phyloP scores from a whole-genome alignment of 176 grass and related monocot species.

The Hordeum vulgare region DNA sequence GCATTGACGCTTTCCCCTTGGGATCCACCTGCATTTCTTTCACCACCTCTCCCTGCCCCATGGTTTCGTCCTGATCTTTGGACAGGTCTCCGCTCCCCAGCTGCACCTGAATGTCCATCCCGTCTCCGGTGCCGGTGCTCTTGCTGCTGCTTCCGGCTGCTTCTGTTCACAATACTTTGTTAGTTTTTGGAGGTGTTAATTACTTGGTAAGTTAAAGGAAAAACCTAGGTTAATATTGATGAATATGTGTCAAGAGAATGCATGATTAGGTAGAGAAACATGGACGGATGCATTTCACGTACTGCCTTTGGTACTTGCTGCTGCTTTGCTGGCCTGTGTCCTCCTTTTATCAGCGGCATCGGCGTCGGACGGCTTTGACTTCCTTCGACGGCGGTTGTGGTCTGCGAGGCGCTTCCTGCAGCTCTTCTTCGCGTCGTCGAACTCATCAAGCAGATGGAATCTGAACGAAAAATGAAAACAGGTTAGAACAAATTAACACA shows the following conservation, averaged over 20 bases:
- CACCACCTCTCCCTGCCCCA: slow-evolving; percentile 49
- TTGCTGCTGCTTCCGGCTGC: slow-evolving; percentile 44
- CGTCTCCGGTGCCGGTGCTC: slow-evolving; percentile 28
- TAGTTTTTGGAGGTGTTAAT: neutral
- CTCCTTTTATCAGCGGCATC: slow-evolving; percentile 42
- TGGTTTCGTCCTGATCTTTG: slow-evolving; percentile 42
- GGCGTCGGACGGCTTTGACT: slow-evolving; percentile 58
- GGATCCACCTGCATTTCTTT: slow-evolving; percentile 46
- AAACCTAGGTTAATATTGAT: neutral
- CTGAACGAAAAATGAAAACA: slow-evolving; percentile 9
- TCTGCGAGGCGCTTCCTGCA: slow-evolving; percentile 92
- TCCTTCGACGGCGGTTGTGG: slow-evolving; percentile 87
- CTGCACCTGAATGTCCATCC: slow-evolving; percentile 23
- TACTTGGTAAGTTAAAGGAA: neutral
- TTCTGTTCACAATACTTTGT: slow-evolving; percentile 34
- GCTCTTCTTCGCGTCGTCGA: slow-evolving; percentile 90
- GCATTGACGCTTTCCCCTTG: slow-evolving; percentile 52
- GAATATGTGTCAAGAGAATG: neutral
- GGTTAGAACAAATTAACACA: neutral
- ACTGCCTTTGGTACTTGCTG: slow-evolving; percentile 42
- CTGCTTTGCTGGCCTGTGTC: slow-evolving; percentile 31
- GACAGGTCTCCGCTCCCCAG: slow-evolving; percentile 34
- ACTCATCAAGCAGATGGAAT: slow-evolving; percentile 87
- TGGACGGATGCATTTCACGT: slow-evolving; percentile 6
- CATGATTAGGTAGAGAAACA: neutral